phyloP scores from a whole-genome alignment of 345 rosid species.

The Corchorus capsularis region DNA sequence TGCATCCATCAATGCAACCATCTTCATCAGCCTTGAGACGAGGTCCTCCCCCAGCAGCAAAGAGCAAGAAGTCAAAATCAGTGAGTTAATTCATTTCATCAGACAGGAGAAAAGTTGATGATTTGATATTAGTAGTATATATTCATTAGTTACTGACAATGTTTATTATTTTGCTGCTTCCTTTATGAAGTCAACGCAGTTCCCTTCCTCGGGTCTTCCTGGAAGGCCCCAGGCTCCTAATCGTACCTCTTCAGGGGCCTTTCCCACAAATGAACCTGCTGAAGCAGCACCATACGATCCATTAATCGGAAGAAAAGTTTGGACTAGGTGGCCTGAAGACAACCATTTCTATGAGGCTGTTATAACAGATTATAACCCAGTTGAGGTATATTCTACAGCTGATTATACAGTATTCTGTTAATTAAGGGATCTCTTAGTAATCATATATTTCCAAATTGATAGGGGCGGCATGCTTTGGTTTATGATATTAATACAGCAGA shows the following conservation, averaged over 20 bases:
- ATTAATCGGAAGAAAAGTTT: slow-evolving; percentile 81
- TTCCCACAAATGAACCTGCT: slow-evolving; percentile 62
- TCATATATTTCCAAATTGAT: slow-evolving; percentile 26
- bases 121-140: background rate
- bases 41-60: slow-evolving; percentile 70
- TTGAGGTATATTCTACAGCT: slow-evolving; percentile 47
- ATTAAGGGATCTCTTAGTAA: slow-evolving; percentile 28
- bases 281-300: slow-evolving; percentile 64
- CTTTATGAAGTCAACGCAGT: slow-evolving; percentile 66
- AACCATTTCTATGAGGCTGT: slow-evolving; percentile 9
- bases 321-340: slow-evolving; percentile 88
- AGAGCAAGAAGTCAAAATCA: slow-evolving; percentile 78
- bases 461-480: slow-evolving; percentile 94
- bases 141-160: slow-evolving; percentile 20
- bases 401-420: slow-evolving; percentile 8
- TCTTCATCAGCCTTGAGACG: slow-evolving; percentile 76
- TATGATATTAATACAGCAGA: slow-evolving; percentile 73
- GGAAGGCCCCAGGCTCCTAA: slow-evolving; percentile 66
- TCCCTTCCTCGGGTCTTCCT: slow-evolving; percentile 57
- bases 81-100: slow-evolving; percentile 49
- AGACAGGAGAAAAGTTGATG: background rate
- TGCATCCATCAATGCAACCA: slow-evolving; percentile 78
- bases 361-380: slow-evolving; percentile 60
- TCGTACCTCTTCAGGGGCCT: slow-evolving; percentile 47
- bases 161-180: slow-evolving; percentile 34